Evolutionary conservation across 1,284 basidiomycete genomes (phyloP), one percentile per base, ranked within the genome.

Genomic region (Porogramme epimiltina): DNA sequence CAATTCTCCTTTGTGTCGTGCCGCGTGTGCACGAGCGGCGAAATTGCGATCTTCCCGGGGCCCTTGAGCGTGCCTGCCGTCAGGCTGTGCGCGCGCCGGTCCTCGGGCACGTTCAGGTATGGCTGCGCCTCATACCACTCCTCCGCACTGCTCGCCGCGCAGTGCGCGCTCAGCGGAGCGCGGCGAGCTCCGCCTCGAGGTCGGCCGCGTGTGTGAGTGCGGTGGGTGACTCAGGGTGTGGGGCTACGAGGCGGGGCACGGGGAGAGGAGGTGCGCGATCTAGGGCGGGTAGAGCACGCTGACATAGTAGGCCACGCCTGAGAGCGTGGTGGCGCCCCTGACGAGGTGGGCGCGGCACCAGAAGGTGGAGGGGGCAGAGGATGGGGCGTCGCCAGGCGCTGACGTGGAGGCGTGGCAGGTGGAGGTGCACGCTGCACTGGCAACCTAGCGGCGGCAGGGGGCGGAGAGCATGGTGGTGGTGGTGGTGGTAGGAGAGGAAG

Each of bases 11-110:
- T 78, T 66, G 93, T 90, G 69, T 96, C 91, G 52, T 75, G 75
- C 62, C 78, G 82, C 18, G 83, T 82, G 18, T 93, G 79, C 5
- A 92, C 80, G 2, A 96, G 62, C 2, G 93, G 92, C 20, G 80
- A 75, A 44, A 95, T 68, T 0, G 92, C 91, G 4, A 97, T 77
- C 70, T 85, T 89, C 8, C 91, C 91, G 16, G 94, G 92, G 0
- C 94, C 95, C 20, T 85, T 76, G 20, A 98, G 78, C 1, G 93
- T 81, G 10, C 93, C 95, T 1, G 88, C 88, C 0, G 92, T 93
- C 47, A 98, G 76, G 56, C 84, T 89, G 70, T 98, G 91, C 44
- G 82, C 82, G 28, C 86, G 76, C 22, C 83, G 72, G 60, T 88
- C 86, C 58, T 86, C 82, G 0, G 91, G 86, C 50, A 87, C 78